phyloP scores from a whole-genome alignment of 2,329 filamentous ascomycete species.

The Fusarium succisae region DNA sequence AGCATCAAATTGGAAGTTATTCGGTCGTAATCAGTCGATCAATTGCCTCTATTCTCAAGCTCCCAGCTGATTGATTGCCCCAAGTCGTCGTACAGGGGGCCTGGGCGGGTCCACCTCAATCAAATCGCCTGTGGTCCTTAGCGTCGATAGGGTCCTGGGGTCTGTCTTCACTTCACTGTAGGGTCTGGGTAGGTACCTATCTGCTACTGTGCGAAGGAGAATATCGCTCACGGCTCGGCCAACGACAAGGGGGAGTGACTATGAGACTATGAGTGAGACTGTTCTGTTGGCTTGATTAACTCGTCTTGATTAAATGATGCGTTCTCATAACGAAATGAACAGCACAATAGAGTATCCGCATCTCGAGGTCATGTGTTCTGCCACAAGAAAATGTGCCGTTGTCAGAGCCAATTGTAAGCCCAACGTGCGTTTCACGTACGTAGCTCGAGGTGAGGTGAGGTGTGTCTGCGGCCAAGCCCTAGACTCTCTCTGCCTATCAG shows the following conservation, averaged over 20 bases:
- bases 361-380: neutral
- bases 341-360: neutral
- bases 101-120: slow-evolving; percentile 29
- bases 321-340: neutral
- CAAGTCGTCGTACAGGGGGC: slow-evolving; percentile 12
- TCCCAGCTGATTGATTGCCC: slow-evolving; percentile 40
- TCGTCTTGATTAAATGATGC: neutral
- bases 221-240: slow-evolving; percentile 31
- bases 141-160: slow-evolving; percentile 26
- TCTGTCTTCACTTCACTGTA: neutral
- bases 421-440: slow-evolving; percentile 20
- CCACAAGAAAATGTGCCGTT: slow-evolving; percentile 8
- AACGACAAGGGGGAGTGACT: neutral
- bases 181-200: neutral
- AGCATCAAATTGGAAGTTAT: slow-evolving; percentile 34
- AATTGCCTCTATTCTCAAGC: slow-evolving; percentile 31
- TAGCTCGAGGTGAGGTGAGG: slow-evolving; percentile 4
- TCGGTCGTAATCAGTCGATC: slow-evolving; percentile 42
- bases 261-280: neutral
- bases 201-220: slow-evolving; percentile 26
- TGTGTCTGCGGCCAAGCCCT: slow-evolving; percentile 22
- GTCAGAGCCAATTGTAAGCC: slow-evolving; percentile 9
- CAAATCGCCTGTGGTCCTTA: slow-evolving; percentile 27
- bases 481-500: slow-evolving; percentile 14
- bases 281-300: slow-evolving; percentile 6